Conservation (phyloP, 176 grass and related monocot species). For the Cymbopogon citratus region DNA sequence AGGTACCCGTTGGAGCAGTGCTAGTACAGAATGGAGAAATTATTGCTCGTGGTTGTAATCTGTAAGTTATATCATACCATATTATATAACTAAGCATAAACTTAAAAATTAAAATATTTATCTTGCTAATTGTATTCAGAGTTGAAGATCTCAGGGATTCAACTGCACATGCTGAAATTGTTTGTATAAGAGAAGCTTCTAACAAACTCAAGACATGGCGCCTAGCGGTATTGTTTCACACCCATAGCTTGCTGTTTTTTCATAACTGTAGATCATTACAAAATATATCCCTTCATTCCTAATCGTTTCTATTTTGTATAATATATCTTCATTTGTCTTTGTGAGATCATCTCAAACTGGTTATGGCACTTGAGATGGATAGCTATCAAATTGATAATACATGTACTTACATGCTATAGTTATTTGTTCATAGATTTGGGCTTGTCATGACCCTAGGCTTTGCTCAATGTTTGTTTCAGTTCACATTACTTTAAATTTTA, state of each 20-base stretch:
- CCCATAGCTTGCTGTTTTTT: constrained; percentile 8
- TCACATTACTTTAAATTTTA: not conserved
- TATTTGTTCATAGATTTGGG: not conserved
- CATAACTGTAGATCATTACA: not conserved
- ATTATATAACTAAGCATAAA: constrained; percentile 3
- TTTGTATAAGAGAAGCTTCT: constrained; percentile 97
- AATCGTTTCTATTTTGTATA: constrained; percentile 2
- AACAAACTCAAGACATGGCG: constrained; percentile 85
- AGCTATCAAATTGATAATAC: not conserved
- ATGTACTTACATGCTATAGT: not conserved
- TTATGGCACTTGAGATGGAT: constrained; percentile 22
- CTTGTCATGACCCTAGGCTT: not conserved
- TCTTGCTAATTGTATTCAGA: constrained; percentile 49
- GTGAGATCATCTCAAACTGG: not conserved
- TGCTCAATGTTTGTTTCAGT: not conserved
- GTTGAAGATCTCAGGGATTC: constrained; percentile 98
- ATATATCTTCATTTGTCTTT: not conserved
- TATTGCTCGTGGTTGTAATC: constrained; percentile 92
- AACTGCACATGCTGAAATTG: constrained; percentile 98
- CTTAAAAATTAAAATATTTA: constrained; percentile 2
- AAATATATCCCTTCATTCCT: not conserved
- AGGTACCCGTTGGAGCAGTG: constrained; percentile 94
- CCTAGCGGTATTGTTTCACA: constrained; percentile 56
- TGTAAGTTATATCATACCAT: constrained; percentile 48
- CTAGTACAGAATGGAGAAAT: constrained; percentile 86